Evolutionary conservation across 495 filamentous ascomycete species (phyloP).

Genomic region (Thermothielavioides terrestris): DNA sequence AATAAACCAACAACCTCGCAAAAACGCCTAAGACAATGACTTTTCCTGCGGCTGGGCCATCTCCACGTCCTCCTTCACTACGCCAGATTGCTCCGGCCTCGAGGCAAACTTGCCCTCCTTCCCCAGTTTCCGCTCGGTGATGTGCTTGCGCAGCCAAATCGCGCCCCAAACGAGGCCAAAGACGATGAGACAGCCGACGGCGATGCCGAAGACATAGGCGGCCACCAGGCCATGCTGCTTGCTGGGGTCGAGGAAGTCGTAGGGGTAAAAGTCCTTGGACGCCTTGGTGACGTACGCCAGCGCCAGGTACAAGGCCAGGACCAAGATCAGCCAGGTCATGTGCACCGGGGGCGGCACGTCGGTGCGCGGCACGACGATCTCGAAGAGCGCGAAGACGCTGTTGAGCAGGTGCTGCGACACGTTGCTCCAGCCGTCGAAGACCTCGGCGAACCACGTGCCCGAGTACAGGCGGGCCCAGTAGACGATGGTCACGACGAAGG

Average conservation of each 20-base stretch:
- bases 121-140: constrained; percentile 45
- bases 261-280: constrained; percentile 64
- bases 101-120: constrained; percentile 36
- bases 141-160: constrained; percentile 38
- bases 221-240: constrained; percentile 38
- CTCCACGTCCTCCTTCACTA: neutral
- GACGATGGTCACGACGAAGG: constrained; percentile 59
- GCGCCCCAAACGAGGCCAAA: constrained; percentile 48
- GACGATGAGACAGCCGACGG: constrained; percentile 52
- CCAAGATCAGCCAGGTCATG: constrained; percentile 46
- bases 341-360: constrained; percentile 50
- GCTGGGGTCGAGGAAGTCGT: constrained; percentile 60
- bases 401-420: constrained; percentile 70
- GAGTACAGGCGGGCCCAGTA: constrained; percentile 53
- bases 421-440: constrained; percentile 58
- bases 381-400: constrained; percentile 58
- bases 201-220: constrained; percentile 55
- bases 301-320: constrained; percentile 61
- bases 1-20: neutral
- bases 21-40: neutral
- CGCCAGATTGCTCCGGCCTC: neutral
- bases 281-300: constrained; percentile 66
- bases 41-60: neutral
- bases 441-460: constrained; percentile 42
- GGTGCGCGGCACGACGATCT: constrained; percentile 58